Conservation (phyloP, 2,329 filamentous ascomycete species). For the Ophiocordyceps unilateralis region DNA sequence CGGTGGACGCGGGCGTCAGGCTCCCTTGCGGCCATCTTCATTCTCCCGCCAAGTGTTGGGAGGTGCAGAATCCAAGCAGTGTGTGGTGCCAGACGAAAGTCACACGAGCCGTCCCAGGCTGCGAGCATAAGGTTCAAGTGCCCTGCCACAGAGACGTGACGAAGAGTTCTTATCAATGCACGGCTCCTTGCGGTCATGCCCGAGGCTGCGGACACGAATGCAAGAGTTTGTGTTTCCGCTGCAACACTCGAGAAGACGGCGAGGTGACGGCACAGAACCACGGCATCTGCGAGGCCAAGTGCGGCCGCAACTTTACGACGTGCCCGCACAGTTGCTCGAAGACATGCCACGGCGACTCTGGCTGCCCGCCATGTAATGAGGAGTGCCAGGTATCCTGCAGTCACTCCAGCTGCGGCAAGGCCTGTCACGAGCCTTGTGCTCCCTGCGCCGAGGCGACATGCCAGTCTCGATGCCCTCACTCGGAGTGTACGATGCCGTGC, state of each 20-base stretch:
- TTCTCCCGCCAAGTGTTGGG: constrained; percentile 16
- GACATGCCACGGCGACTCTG: constrained; percentile 31
- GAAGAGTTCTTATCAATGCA: constrained; percentile 25
- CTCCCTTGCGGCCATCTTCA: constrained; percentile 26
- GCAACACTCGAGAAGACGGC: constrained; percentile 20
- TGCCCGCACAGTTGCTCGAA: constrained; percentile 38
- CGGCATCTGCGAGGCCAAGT: constrained; percentile 27
- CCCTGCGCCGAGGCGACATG: constrained; percentile 41
- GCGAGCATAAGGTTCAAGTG: constrained; percentile 33
- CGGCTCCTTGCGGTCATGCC: constrained; percentile 22
- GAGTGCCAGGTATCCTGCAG: constrained; percentile 38
- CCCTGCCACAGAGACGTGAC: constrained; percentile 31
- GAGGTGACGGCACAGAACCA: constrained; percentile 21
- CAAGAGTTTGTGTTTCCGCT: constrained; percentile 27
- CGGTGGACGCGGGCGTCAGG: constrained; percentile 13
- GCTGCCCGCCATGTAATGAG: constrained; percentile 28
- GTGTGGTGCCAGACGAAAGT: constrained; percentile 33
- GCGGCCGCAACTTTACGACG: constrained; percentile 29
- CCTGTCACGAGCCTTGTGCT: constrained; percentile 41
- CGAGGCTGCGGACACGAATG: constrained; percentile 44
- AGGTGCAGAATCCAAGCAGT: constrained; percentile 21
- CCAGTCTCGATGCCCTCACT: constrained; percentile 36
- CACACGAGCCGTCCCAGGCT: constrained; percentile 30
- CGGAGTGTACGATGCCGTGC: constrained; percentile 36
- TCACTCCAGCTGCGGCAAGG: constrained; percentile 36